Conservation (phyloP, 345 rosid genomes). For the Sonneratia caseolaris region DNA sequence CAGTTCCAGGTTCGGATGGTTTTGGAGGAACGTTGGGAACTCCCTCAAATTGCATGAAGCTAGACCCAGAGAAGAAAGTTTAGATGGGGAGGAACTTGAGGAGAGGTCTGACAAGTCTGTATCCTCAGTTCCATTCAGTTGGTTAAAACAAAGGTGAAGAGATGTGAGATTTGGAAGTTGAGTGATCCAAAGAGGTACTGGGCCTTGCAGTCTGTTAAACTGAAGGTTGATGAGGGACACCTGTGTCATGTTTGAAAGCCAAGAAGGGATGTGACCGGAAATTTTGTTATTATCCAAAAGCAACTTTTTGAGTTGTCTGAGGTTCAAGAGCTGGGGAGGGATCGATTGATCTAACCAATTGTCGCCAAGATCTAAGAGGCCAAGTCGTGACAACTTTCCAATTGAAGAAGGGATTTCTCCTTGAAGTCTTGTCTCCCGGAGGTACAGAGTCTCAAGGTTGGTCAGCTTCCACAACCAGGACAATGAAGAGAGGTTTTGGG, state of each 20-base stretch:
- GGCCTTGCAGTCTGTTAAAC: conserved; percentile 6
- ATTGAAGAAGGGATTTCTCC: conserved; percentile 3
- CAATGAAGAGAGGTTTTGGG: background rate
- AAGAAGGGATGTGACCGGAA: conserved; percentile 4
- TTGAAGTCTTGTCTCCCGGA: background rate
- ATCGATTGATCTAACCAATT: conserved; percentile 2
- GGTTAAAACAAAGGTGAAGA: background rate
- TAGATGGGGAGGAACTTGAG: background rate
- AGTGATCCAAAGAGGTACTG: conserved; percentile 12
- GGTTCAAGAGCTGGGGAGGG: conserved; percentile 7
- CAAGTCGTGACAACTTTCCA: conserved; percentile 3
- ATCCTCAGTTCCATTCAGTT: conserved; percentile 8
- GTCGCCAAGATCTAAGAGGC: fast-evolving
- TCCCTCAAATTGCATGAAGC: conserved; percentile 11
- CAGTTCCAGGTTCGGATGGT: background rate
- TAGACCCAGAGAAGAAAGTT: background rate
- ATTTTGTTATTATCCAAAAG: background rate
- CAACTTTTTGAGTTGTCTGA: background rate
- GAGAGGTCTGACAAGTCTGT: background rate
- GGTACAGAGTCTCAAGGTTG: background rate
- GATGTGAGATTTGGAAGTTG: background rate
- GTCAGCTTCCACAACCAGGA: background rate
- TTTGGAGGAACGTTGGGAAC: conserved; percentile 12
- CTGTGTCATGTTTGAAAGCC: conserved; percentile 11
- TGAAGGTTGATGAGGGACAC: background rate